Evolutionary conservation across 192 early-diverging fungal species (phyloP), one percentile per base, ranked within the genome.

Genomic region (Martensiomyces pterosporus): DNA sequence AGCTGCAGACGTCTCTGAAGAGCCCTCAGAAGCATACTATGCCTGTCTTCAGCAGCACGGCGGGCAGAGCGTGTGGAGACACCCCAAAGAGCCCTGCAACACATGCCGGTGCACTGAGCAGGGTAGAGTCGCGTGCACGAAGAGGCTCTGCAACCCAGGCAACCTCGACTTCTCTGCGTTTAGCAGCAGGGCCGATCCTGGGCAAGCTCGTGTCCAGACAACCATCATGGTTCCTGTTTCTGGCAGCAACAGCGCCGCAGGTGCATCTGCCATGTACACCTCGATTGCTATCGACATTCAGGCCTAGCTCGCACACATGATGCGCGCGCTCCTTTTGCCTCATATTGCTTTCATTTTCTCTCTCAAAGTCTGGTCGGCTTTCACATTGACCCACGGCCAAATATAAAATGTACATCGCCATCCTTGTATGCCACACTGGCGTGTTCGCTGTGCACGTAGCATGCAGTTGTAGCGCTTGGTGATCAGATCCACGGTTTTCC

Each of bases 121-220:
- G 9, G 70, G 70, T 8, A 26, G 48, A 0, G 24, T 74, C 37
- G 47, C 51, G 16, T 74, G 70, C 39, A 74, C 70, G 18, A 65
- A 62, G 58, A 66, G 39, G 47, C 38, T 74, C 26, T 74, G 70
- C 43, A 40, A 37, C 19, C 26, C 23, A 4, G 25, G 3, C 4
- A 32, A 17, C 3, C 35, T 23, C 44, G 14, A 24, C 36, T 21
- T 25, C 29, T 1, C 33, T 26, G 24, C 15, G 24, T 3, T 49
- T 27, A 19, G 40, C 34, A 2, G 49, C 23, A 29, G 50, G 43
- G 25, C 36, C n/a, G 12, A 39, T 38, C 19, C 24, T 41, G 4
- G 45, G 39, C 39, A 29, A 52, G 24, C 41, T 1, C 39, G 45
- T 25, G 21, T 47, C 22, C 56, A 46, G 32, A 60, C 64, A 29